A percentile compares a stretch with the other conserved stretches of the same genome.
phyloP scores from a whole-genome alignment of 2,329 filamentous ascomycete species.

The Tolypocladium endophyticum region DNA sequence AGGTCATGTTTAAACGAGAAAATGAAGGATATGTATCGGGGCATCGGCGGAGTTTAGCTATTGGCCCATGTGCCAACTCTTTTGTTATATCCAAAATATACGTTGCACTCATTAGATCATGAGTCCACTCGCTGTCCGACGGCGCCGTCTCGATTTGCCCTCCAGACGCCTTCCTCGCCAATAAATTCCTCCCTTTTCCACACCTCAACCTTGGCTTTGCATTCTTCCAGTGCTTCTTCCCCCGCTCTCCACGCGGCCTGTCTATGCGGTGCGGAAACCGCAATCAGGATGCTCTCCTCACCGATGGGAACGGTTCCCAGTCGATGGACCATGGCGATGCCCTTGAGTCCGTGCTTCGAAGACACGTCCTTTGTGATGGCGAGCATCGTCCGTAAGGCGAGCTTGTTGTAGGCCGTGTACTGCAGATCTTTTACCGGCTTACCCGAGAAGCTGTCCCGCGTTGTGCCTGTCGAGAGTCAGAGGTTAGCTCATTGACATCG shows the following conservation, averaged over 20 bases:
- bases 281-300: conserved; percentile 90
- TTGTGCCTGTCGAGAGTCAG: conserved; percentile 48
- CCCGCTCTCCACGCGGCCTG: conserved; percentile 78
- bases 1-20: not conserved
- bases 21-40: not conserved
- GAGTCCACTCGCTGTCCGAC: conserved; percentile 36
- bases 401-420: conserved; percentile 63
- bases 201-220: conserved; percentile 82
- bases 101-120: not conserved
- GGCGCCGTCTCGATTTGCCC: conserved; percentile 71
- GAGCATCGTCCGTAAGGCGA: conserved; percentile 60
- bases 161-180: conserved; percentile 70
- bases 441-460: conserved; percentile 61
- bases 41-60: not conserved
- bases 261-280: conserved; percentile 73
- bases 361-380: conserved; percentile 48
- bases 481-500: not conserved
- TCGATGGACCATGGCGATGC: conserved; percentile 73
- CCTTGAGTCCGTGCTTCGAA: conserved; percentile 53
- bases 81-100: not conserved
- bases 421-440: conserved; percentile 64
- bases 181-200: conserved; percentile 92
- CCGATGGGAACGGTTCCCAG: conserved; percentile 77
- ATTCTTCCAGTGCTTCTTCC: conserved; percentile 79
- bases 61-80: not conserved